Base-by-base conservation (phyloP, 2,329 filamentous ascomycete genomes). In the Xylariaceae sp. region DNA sequence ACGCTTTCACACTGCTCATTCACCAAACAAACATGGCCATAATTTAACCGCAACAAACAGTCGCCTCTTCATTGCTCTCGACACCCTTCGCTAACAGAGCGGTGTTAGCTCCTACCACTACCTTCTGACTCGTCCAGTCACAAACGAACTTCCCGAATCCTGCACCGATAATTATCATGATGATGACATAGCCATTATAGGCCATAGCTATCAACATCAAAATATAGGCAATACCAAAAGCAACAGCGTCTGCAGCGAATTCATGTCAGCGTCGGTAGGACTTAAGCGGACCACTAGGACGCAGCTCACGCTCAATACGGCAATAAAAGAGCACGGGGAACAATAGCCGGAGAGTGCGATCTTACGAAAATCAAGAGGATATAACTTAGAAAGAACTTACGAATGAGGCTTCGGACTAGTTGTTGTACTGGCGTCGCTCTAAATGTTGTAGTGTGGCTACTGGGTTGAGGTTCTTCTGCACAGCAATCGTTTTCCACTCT, bases 141-240 rank as follows among this genome's bases (percentile, higher is more conserved):
- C 77, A 82, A n/a, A 82, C 61, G 64, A 82, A 82, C 70, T 82
- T 82, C 56, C 81, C 81, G 40, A 83, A 61, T 6, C 78, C 77
- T 8, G 78, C 78, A 3, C 81, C 81, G 37, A 83, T 67, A 24
- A 79, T 67, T 45, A 78, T 78, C 47, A 71, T 74, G 53, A 78
- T 74, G 54, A 79, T 76, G 52, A 78, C 70, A 54, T 77, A 79
- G 24, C 77, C 76, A 37, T 79, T 79, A 58, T 76, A 79, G 37
- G 74, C 76, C 77, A 79, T 79, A 46, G 75, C 77, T 40, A 78
- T 66, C 60, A 79, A 57, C 76, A 79, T 79, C 52, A 79, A 60
- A 12, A 79, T 71, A 49, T 79, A 79, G 2, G 76, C 77, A 31
- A 78, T 50, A 12, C 75, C 77, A 49, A 79, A 78, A 4, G 75